These are phyloP conservation scores for Rhizophora apiculata DNA, from an alignment of 345 rosid species.

Conservation along the genomic window DNA sequence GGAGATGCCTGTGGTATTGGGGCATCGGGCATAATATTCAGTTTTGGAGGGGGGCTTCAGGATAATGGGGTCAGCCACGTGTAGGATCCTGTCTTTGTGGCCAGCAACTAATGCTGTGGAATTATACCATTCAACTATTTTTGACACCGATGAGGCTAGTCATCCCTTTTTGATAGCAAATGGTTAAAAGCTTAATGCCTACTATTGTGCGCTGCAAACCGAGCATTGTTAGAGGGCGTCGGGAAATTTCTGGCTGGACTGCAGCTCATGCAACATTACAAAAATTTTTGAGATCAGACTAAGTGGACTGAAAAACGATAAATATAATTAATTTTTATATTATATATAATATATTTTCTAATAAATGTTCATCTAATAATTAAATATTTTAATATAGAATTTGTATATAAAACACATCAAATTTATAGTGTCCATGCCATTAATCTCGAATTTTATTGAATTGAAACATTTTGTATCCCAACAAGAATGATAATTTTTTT, in stretches of 20 bases:
- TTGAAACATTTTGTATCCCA: too few relatives aligned
- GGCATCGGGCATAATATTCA: not conserved
- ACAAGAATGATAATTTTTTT: too few relatives aligned
- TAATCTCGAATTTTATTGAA: too few relatives aligned
- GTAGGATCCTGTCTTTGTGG: constrained; percentile 11
- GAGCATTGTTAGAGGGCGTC: not conserved
- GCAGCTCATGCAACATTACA: not conserved
- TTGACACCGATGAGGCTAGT: not conserved
- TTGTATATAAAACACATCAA: too few relatives aligned
- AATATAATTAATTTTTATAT: too few relatives aligned
- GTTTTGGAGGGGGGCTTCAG: not conserved
- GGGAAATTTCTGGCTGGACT: not conserved
- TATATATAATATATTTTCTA: too few relatives aligned
- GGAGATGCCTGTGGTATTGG: not conserved
- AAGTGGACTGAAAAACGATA: too few relatives aligned
- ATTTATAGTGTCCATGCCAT: too few relatives aligned
- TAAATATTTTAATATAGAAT: too few relatives aligned
- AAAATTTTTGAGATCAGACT: not conserved
- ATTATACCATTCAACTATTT: not conserved
- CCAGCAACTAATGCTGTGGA: constrained; percentile 5
- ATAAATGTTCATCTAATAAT: too few relatives aligned
- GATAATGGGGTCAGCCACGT: constrained; percentile 24
- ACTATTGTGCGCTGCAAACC: not conserved
- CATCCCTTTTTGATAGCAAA: constrained; percentile 7
- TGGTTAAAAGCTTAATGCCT: not conserved